Percentiles rank a stretch among this genome's conserved stretches.
Conservation (phyloP, 352 stramenopile genomes). For the Phytophthora agathidicida region DNA sequence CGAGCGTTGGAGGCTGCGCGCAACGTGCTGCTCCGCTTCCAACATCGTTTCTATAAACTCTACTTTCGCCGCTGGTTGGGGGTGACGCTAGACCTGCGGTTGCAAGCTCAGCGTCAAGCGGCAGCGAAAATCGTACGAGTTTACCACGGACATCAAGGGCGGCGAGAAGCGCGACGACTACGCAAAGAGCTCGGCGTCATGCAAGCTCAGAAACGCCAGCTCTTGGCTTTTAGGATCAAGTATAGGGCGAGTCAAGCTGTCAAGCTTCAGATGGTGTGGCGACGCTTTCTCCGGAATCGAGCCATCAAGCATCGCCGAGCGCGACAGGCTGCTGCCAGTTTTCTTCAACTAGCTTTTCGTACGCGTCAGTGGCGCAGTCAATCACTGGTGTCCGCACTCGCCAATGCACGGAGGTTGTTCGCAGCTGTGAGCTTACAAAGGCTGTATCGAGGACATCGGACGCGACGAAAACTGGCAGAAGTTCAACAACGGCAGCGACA, state of each 20-base stretch:
- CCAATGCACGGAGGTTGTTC: conserved; percentile 35
- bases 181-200: conserved; percentile 29
- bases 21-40: conserved; percentile 46
- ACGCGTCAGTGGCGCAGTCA: conserved; percentile 44
- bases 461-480: conserved; percentile 21
- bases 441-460: conserved; percentile 40
- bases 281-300: conserved; percentile 32
- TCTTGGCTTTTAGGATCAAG: conserved; percentile 45
- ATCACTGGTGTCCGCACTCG: conserved; percentile 41
- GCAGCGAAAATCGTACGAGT: conserved; percentile 42
- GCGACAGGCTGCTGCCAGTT: conserved; percentile 29
- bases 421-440: conserved; percentile 54
- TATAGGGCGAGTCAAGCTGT: conserved; percentile 52
- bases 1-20: conserved; percentile 52
- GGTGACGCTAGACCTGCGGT: conserved; percentile 26
- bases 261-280: conserved; percentile 61
- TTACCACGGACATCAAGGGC: conserved; percentile 44
- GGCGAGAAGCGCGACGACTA: conserved; percentile 34
- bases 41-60: conserved; percentile 60
- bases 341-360: conserved; percentile 47
- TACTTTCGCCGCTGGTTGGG: conserved; percentile 48
- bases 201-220: conserved; percentile 32
- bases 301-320: conserved; percentile 28
- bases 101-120: conserved; percentile 36
- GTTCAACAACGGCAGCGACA: conserved; percentile 20